Base-by-base conservation (phyloP, 164 flowering plant genomes). In the Malania oleifera region DNA sequence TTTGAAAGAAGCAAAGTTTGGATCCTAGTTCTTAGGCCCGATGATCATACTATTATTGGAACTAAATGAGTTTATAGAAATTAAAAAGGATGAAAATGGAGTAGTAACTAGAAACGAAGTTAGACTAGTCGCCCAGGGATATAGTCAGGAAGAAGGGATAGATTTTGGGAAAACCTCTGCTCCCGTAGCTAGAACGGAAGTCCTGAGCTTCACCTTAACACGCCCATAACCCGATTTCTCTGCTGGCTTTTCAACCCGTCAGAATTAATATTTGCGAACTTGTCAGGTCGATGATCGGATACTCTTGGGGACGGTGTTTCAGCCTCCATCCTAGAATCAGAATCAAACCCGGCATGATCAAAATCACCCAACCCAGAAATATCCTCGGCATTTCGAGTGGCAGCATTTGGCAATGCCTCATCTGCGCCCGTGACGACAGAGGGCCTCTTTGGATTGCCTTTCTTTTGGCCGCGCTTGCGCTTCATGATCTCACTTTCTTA, bases 281-380 rank as follows among this genome's bases (percentile, higher is more conserved):
- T 50, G 34, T 50, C 53, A 1, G 53, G 53, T 29, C n/a, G n/a
- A n/a, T 13, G 34, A 50, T 50, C 53, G 24, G 53, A 50, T 19
- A 23, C 29, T 18, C 19, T 24, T 23, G 53, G 53, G 6, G 53
- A 50, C 3, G 15, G 0, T 2, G 34, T 27, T 24, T 24, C 53
- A 24, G 53, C 29, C 17, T 50, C 53, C 53, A 50, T 1, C 34
- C 28, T 17, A n/a, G n/a, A n/a, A n/a, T n/a, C n/a, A 50, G 34
- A 12, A 29, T 50, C 29, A 24, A 17, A 2, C 22, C 46, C 46
- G 5, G 20, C 46, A 43, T 18, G 22, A 43, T 43, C 46, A 43
- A 17, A 6, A 43, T 43, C 46, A 17, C 18, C 46, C 46, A 43
- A 43, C 17, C 46, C 46, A 2, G 46, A 43, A 43, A 17, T 43